A percentile compares a stretch with the other conserved stretches of the same genome.
Conservation (phyloP, 2,329 filamentous ascomycete species). For the Neonectria hederae region DNA sequence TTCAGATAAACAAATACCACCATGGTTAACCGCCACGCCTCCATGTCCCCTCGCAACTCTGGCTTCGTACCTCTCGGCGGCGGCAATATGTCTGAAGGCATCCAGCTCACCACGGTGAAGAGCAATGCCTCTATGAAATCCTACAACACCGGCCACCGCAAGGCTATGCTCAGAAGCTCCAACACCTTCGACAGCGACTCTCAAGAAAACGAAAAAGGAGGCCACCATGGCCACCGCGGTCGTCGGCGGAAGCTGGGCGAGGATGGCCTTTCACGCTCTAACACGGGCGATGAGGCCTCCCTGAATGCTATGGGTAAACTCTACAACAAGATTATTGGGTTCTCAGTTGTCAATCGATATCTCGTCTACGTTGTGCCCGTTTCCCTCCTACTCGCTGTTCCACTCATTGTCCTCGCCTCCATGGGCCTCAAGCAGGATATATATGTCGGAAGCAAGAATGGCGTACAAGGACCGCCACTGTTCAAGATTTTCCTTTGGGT, state of each 20-base stretch:
- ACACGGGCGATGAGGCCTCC: slow-evolving; percentile 64
- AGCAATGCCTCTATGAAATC: slow-evolving; percentile 62
- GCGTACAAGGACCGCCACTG: slow-evolving; percentile 57
- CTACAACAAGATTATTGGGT: slow-evolving; percentile 71
- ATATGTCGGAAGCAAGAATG: slow-evolving; percentile 6
- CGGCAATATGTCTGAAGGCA: slow-evolving; percentile 53
- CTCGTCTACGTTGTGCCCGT: slow-evolving; percentile 74
- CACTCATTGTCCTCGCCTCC: slow-evolving; percentile 65
- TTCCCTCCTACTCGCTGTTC: slow-evolving; percentile 67
- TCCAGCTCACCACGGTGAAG: slow-evolving; percentile 65
- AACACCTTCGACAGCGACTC: slow-evolving; percentile 48
- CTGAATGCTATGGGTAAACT: slow-evolving; percentile 73
- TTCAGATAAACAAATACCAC: slow-evolving; percentile 23
- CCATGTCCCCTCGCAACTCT: slow-evolving; percentile 50
- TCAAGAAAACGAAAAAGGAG: slow-evolving; percentile 57
- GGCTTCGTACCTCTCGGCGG: slow-evolving; percentile 58
- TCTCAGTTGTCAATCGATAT: slow-evolving; percentile 72
- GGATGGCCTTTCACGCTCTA: slow-evolving; percentile 51
- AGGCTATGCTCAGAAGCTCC: slow-evolving; percentile 52
- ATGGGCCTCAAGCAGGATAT: slow-evolving; percentile 45
- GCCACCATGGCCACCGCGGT: slow-evolving; percentile 50
- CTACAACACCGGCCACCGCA: slow-evolving; percentile 61
- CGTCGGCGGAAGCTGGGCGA: slow-evolving; percentile 61
- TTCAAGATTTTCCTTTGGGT: slow-evolving; percentile 75
- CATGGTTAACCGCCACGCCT: slow-evolving; percentile 44